A percentile compares a stretch with the other conserved stretches of the same genome.
Conservation (phyloP, 306 rosid genomes). For the Trifolium dubium region DNA sequence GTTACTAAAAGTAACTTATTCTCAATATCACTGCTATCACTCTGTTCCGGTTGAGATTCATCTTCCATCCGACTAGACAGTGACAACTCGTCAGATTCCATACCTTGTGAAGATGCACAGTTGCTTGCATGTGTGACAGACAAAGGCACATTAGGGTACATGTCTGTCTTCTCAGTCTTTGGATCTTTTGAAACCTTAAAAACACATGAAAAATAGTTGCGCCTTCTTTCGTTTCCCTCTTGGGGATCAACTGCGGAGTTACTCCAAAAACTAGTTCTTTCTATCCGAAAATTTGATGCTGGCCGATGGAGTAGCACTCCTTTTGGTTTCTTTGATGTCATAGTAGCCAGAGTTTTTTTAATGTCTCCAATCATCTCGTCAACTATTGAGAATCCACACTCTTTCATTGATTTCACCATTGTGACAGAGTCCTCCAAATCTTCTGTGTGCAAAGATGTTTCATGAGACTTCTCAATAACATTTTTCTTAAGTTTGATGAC, state of each 20-base stretch:
- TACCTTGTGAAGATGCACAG: conserved; percentile 44
- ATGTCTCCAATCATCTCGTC: conserved; percentile 88
- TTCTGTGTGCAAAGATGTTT: conserved; percentile 72
- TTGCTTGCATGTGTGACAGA: conserved; percentile 49
- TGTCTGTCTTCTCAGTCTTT: too few species aligned
- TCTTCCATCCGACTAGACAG: conserved; percentile 52
- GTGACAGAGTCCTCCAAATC: conserved; percentile 84
- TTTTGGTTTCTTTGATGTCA: conserved; percentile 67
- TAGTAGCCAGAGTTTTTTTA: conserved; percentile 58
- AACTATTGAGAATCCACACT: conserved; percentile 73
- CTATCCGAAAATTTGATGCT: conserved; percentile 46
- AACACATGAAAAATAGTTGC: conserved; percentile 66
- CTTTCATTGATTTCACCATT: conserved; percentile 80
- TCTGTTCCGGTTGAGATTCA: conserved; percentile 46
- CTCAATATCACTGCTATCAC: conserved; percentile 31
- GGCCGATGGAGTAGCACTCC: conserved; percentile 51
- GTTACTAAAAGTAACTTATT: conserved; percentile 42
- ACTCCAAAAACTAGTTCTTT: conserved; percentile 57
- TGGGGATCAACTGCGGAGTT: conserved; percentile 40
- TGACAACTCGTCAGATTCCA: conserved; percentile 46
- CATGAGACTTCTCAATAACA: conserved; percentile 57
- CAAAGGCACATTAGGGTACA: conserved; percentile 29
- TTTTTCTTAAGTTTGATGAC: conserved; percentile 60
- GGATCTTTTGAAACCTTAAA: conserved; percentile 62
- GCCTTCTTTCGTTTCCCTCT: conserved; percentile 48